Conservation (phyloP, 495 filamentous ascomycete genomes). For the Apodospora peruviana region DNA sequence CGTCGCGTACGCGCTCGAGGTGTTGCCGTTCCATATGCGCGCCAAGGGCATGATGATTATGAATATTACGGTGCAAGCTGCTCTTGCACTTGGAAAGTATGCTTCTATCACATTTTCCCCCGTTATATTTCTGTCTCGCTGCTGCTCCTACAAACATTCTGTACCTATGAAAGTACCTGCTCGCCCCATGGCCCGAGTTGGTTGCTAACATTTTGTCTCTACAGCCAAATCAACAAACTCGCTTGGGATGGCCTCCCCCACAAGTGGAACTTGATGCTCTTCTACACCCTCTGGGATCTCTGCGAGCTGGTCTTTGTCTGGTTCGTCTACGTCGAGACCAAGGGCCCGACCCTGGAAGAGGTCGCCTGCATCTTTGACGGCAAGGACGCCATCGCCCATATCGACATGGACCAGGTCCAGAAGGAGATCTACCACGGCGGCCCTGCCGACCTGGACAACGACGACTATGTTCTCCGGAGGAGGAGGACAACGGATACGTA, state of each 20-base stretch:
- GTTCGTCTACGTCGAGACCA: constrained; percentile 63
- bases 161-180: background rate
- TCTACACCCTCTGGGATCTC: constrained; percentile 59
- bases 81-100: constrained; percentile 53
- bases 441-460: constrained; percentile 26
- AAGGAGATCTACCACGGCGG: constrained; percentile 38
- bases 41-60: constrained; percentile 67
- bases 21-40: constrained; percentile 61
- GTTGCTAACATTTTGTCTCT: constrained; percentile 15
- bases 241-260: constrained; percentile 50
- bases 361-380: constrained; percentile 57
- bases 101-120: constrained; percentile 3
- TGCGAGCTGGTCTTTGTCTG: constrained; percentile 57
- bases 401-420: constrained; percentile 41
- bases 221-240: constrained; percentile 55
- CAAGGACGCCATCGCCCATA: constrained; percentile 45
- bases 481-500: background rate
- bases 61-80: constrained; percentile 55
- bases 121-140: background rate
- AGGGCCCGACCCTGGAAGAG: constrained; percentile 59
- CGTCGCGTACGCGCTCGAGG: constrained; percentile 61
- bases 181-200: no score
- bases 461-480: constrained; percentile 3
- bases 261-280: constrained; percentile 57
- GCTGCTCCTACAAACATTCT: background rate